A percentile compares a stretch with the other conserved stretches of the same genome.
These are phyloP conservation scores for Candida rishiriensis DNA, from an alignment of 805 yeast species.

Conservation along the genomic window DNA sequence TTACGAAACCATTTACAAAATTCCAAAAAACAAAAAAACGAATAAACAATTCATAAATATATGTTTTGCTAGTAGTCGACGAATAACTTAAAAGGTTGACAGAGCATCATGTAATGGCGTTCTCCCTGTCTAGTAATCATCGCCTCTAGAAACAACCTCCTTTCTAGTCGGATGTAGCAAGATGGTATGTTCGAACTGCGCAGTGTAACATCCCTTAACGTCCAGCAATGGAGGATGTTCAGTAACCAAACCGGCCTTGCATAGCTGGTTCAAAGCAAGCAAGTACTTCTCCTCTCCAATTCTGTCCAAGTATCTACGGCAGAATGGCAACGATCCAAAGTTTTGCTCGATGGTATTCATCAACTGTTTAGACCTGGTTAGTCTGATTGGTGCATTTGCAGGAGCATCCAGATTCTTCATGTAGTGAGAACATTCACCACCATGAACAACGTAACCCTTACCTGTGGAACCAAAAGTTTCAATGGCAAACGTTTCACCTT, in stretches of 20 bases:
- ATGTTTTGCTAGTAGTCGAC: neutral
- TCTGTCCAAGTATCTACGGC: constrained; percentile 90
- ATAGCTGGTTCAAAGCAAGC: constrained; percentile 79
- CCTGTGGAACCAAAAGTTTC: constrained; percentile 99
- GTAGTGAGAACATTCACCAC: constrained; percentile 95
- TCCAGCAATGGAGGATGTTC: constrained; percentile 95
- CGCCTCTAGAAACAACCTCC: constrained; percentile 94
- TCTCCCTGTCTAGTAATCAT: constrained; percentile 63
- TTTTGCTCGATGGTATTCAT: constrained; percentile 66
- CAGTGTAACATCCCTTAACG: constrained; percentile 80
- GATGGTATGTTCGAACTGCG: constrained; percentile 94
- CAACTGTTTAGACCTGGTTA: constrained; percentile 66
- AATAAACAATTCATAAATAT: neutral
- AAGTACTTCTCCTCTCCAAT: constrained; percentile 89
- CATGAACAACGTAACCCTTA: constrained; percentile 76
- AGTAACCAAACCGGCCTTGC: constrained; percentile 79
- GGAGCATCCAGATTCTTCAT: constrained; percentile 55
- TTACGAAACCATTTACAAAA: neutral
- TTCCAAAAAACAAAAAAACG: neutral
- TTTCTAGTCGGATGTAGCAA: constrained; percentile 85
- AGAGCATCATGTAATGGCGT: neutral
- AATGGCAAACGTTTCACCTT: constrained; percentile 96
- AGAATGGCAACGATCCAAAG: constrained; percentile 95
- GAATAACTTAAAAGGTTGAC: neutral
- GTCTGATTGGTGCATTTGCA: constrained; percentile 46